Conservation (phyloP, 345 rosid genomes). For the Brassica napus region DNA sequence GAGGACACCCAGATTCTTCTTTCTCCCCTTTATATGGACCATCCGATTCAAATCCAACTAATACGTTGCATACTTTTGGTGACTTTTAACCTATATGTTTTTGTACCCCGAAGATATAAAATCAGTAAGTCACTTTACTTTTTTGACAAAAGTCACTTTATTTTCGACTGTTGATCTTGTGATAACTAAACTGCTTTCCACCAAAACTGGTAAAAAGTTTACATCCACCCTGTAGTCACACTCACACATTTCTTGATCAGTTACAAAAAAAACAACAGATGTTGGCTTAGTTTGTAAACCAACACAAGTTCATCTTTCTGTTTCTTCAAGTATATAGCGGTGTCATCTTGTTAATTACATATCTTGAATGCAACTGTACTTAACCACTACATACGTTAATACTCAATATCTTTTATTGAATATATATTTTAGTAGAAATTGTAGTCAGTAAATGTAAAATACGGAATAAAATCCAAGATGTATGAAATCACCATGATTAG, state of each 20-base stretch:
- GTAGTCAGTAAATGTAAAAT: neutral
- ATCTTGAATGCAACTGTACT: neutral
- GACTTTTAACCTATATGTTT: neutral
- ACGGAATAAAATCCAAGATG: neutral
- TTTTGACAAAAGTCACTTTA: too few relatives aligned
- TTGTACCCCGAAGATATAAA: neutral
- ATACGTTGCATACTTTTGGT: neutral
- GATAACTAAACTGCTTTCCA: neutral
- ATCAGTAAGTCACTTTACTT: neutral
- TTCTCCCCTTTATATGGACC: constrained; percentile 15
- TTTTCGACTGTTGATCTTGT: neutral
- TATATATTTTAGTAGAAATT: neutral
- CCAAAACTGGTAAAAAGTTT: neutral
- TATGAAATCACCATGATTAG: neutral
- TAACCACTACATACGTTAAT: neutral
- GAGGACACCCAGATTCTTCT: constrained; percentile 9
- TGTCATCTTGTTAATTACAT: neutral
- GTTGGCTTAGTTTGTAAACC: neutral
- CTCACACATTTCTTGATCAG: too few relatives aligned
- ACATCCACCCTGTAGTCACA: neutral
- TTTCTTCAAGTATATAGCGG: neutral
- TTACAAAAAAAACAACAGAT: neutral
- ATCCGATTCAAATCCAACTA: constrained; percentile 20
- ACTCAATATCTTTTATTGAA: neutral
- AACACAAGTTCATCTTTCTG: neutral